Evolutionary conservation across 805 yeast species (phyloP).

Genomic region (Millerozyma miso): DNA sequence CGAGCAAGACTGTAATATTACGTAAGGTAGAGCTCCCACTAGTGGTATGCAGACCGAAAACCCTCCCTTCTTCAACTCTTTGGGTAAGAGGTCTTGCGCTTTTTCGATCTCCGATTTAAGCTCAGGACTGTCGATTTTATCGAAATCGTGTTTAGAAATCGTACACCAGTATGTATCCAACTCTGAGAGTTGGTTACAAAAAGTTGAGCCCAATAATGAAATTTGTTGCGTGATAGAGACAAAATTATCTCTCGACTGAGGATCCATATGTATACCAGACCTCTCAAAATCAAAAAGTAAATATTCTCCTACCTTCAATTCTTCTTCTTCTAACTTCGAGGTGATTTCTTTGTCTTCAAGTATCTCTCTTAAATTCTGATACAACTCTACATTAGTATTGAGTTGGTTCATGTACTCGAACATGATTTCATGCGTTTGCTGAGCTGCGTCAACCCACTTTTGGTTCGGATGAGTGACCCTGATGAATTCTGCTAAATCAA

Average conservation of each 20-base stretch:
- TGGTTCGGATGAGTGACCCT: conserved; percentile 81
- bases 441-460: conserved; percentile 73
- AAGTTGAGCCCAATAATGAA: conserved; percentile 75
- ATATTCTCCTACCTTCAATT: conserved; percentile 74
- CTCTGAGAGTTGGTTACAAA: conserved; percentile 46
- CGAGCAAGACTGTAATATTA: conserved; percentile 56
- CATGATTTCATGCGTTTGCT: conserved; percentile 80
- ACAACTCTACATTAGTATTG: conserved; percentile 77
- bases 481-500: conserved; percentile 89
- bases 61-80: conserved; percentile 2
- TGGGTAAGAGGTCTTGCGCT: conserved; percentile 23
- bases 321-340: conserved; percentile 58
- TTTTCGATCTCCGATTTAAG: conserved; percentile 23
- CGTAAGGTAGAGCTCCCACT: conserved; percentile 60
- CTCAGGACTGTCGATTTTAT: conserved; percentile 15
- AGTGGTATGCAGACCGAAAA: conserved; percentile 26
- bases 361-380: conserved; percentile 53
- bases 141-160: conserved; percentile 27
- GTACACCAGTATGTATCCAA: conserved; percentile 35
- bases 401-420: conserved; percentile 91
- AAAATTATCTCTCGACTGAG: conserved; percentile 60
- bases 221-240: conserved; percentile 77
- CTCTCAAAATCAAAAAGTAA: conserved; percentile 81
- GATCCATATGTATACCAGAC: conserved; percentile 82
- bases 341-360: conserved; percentile 36